Conservation (phyloP, 371 early-diverging fungal species). For the Syncephalastrum sp. region DNA sequence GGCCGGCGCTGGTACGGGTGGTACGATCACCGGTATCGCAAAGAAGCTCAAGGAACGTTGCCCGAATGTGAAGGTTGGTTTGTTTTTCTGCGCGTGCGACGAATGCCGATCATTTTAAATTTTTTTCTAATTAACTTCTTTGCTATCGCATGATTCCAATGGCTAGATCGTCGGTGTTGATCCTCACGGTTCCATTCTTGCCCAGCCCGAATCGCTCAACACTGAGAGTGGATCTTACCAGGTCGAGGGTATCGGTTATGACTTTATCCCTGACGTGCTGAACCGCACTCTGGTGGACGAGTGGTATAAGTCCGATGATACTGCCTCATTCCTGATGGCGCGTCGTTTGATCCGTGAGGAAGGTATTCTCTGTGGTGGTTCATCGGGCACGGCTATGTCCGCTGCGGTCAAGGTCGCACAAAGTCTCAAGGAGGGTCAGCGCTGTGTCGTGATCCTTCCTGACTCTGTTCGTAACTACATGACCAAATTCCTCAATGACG, state of each 20-base stretch:
- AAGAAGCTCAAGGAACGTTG: slow-evolving; percentile 91
- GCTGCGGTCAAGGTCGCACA: slow-evolving; percentile 81
- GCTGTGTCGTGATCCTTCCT: slow-evolving; percentile 90
- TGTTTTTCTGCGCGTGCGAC: neutral
- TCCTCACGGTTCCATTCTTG: slow-evolving; percentile 93
- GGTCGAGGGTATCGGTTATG: slow-evolving; percentile 98
- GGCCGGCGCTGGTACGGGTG: slow-evolving; percentile 96
- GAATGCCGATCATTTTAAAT: slow-evolving; percentile 1
- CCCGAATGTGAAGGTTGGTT: slow-evolving; percentile 74
- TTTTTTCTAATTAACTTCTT: too few relatives aligned
- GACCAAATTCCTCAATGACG: slow-evolving; percentile 94
- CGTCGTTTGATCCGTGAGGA: slow-evolving; percentile 95
- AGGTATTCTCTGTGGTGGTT: slow-evolving; percentile 93
- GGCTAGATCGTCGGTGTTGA: slow-evolving; percentile 88
- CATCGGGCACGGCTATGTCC: slow-evolving; percentile 88
- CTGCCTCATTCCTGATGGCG: slow-evolving; percentile 92
- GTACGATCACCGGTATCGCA: slow-evolving; percentile 95
- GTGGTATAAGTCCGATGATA: slow-evolving; percentile 95
- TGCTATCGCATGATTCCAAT: neutral
- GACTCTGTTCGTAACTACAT: slow-evolving; percentile 98
- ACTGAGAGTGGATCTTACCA: slow-evolving; percentile 54
- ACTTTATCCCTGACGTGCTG: slow-evolving; percentile 93
- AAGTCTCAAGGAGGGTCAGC: slow-evolving; percentile 80
- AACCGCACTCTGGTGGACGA: slow-evolving; percentile 81
- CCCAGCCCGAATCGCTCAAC: slow-evolving; percentile 84